phyloP scores from a whole-genome alignment of 495 filamentous ascomycete genomes.

The Elaphomyces granulatus region DNA sequence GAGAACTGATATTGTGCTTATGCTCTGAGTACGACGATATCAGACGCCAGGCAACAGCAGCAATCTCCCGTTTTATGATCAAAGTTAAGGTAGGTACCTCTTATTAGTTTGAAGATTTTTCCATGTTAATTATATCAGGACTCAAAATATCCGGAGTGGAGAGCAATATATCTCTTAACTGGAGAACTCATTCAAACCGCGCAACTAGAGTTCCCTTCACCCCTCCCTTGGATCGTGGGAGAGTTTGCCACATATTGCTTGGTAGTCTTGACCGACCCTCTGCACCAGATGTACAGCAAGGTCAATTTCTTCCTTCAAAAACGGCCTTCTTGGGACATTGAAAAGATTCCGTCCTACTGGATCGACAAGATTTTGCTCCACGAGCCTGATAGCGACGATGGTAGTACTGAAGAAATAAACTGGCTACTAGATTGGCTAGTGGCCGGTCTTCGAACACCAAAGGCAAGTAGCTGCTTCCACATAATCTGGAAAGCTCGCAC shows the following conservation, averaged over 20 bases:
- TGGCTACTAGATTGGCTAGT: slow-evolving; percentile 74
- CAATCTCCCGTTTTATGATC: slow-evolving; percentile 46
- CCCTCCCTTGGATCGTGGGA: slow-evolving; percentile 57
- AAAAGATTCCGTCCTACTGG: slow-evolving; percentile 58
- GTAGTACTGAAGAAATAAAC: slow-evolving; percentile 56
- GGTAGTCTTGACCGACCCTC: slow-evolving; percentile 54
- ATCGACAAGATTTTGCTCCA: slow-evolving; percentile 57
- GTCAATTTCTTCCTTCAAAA: slow-evolving; percentile 72
- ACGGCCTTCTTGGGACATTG: slow-evolving; percentile 55
- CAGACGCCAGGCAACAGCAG: slow-evolving; percentile 58
- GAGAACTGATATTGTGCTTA: slow-evolving; percentile 55
- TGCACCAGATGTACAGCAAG: slow-evolving; percentile 74
- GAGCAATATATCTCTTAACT: slow-evolving; percentile 58
- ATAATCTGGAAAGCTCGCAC: neutral
- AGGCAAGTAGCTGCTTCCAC: slow-evolving; percentile 20
- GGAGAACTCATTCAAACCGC: slow-evolving; percentile 68
- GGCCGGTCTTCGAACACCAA: slow-evolving; percentile 46
- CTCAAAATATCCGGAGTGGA: slow-evolving; percentile 60
- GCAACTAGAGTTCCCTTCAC: slow-evolving; percentile 33
- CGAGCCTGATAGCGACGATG: slow-evolving; percentile 56
- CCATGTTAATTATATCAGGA: slow-evolving; percentile 17
- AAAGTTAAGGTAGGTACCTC: slow-evolving; percentile 42
- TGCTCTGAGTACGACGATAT: slow-evolving; percentile 60
- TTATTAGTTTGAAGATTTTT: slow-evolving; percentile 3
- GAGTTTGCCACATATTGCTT: slow-evolving; percentile 60